Base-by-base conservation (phyloP, 73 alveolate species). In the Halteria grandinella region DNA sequence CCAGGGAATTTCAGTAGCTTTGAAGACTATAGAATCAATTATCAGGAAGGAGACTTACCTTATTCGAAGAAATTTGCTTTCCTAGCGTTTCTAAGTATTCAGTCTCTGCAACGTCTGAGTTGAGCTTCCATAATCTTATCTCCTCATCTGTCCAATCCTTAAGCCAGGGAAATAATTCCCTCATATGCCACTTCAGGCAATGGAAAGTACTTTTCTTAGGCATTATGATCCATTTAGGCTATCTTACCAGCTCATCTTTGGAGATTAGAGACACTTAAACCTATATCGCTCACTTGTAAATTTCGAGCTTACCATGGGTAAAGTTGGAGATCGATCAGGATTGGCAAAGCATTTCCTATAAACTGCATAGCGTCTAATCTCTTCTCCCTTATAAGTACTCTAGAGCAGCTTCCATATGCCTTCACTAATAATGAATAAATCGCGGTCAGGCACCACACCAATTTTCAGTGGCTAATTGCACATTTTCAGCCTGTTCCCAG, bases 1-100 rank as follows among this genome's bases (percentile, higher is more conserved):
- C 87, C 87, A 20, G 87, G 87, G 36, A 75, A 75, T 58, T 58
- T 59, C 59, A 55, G 32, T 25, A 21, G 32, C 25, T 73, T 53
- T 1, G 75, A 66, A 8, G 47, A 52, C 80, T 66, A 45, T 25
- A 66, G 29, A 3, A 21, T 25, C 47, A 45, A 66, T 18, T 21
- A 44, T 45, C n/a, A n/a, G n/a, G n/a, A 15, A 11, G 32, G 12
- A 45, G 14, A 4, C 64, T 43, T 66, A 66, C 72, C 21, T 28
- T 17, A 52, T 58, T 75, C n/a, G 20, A 15, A 17, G 59, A 24
- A n/a, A 75, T 34, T 20, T 37, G 37, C 17, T 36, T 10, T 27
- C 59, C 59, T 31, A 17, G 59, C 43, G 24, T 43, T 31, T 75
- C 87, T 24, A 75, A 25, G 24, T 58, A 75, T 36, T 75, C 87